These are phyloP conservation scores for Solanum hybrid DNA, from an alignment of 305 asterid species.

Conservation along the genomic window DNA sequence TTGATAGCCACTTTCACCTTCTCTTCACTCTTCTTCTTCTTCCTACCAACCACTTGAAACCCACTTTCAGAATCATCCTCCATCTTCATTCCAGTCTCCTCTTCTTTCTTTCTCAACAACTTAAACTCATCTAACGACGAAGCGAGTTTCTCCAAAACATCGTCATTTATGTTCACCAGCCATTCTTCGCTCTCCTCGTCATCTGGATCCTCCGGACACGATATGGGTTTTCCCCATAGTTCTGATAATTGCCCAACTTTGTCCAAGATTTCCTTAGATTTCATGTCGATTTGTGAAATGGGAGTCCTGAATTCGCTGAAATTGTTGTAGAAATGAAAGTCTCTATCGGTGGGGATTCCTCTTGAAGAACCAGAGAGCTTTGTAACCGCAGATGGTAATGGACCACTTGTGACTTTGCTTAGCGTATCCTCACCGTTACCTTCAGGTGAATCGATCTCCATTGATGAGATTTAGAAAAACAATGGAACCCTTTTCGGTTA, in stretches of 20 bases:
- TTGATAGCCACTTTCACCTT: constrained; percentile 60
- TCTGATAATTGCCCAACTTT: constrained; percentile 47
- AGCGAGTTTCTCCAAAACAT: constrained; percentile 61
- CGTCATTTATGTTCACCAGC: constrained; percentile 69
- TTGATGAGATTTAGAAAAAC: constrained; percentile 1
- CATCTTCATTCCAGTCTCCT: constrained; percentile 46
- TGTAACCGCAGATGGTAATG: constrained; percentile 41
- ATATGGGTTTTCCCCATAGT: constrained; percentile 45
- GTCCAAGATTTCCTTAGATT: constrained; percentile 37
- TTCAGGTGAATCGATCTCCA: constrained; percentile 59
- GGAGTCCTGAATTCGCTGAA: constrained; percentile 70
- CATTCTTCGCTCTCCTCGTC: constrained; percentile 67
- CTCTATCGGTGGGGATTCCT: constrained; percentile 57
- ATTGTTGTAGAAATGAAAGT: constrained; percentile 84
- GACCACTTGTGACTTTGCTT: constrained; percentile 34
- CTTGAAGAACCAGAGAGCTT: constrained; percentile 80
- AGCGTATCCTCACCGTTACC: constrained; percentile 34
- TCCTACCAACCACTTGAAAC: constrained; percentile 65
- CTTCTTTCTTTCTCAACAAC: constrained; percentile 41
- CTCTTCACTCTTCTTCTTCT: constrained; percentile 29
- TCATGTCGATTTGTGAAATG: constrained; percentile 33
- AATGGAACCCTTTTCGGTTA: background rate
- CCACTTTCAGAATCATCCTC: constrained; percentile 39
- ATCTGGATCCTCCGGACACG: constrained; percentile 50
- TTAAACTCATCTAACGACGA: constrained; percentile 63